These are phyloP conservation scores for Aspergillus quadricinctus DNA, from an alignment of 2,329 filamentous ascomycete species.

Conservation along the genomic window DNA sequence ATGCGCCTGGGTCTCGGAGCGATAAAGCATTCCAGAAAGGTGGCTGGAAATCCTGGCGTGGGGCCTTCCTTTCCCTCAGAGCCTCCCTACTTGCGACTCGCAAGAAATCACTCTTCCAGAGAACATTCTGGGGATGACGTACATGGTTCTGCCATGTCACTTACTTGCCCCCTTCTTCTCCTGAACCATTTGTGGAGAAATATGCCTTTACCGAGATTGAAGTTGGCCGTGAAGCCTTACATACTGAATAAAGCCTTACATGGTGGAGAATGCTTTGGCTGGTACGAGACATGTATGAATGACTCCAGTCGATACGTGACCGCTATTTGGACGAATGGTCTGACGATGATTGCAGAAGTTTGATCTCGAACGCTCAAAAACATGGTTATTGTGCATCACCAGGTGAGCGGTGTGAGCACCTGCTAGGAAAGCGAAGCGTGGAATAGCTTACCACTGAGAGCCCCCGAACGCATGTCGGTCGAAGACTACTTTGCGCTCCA, in stretches of 20 bases:
- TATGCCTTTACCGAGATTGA: neutral
- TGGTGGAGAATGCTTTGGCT: neutral
- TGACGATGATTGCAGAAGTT: neutral
- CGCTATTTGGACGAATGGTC: neutral
- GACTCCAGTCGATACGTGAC: neutral
- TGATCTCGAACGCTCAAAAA: neutral
- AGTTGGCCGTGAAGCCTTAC: neutral
- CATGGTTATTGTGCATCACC: neutral
- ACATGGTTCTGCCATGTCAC: neutral
- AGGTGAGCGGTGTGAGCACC: neutral
- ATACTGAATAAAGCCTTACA: neutral
- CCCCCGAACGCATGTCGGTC: neutral
- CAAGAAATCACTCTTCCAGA: neutral
- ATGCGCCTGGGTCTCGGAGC: neutral
- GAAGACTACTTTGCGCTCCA: neutral
- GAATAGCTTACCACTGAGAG: neutral
- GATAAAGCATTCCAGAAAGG: neutral
- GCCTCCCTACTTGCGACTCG: neutral
- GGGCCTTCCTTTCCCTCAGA: neutral
- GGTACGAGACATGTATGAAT: neutral
- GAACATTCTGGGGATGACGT: neutral
- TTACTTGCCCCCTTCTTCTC: neutral
- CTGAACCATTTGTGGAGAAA: neutral
- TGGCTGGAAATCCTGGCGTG: neutral
- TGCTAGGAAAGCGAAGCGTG: neutral